Percentiles rank a stretch among this genome's conserved stretches.
Evolutionary conservation across 306 rosid genomes (phyloP).

Genomic region (Vigna mungo): DNA sequence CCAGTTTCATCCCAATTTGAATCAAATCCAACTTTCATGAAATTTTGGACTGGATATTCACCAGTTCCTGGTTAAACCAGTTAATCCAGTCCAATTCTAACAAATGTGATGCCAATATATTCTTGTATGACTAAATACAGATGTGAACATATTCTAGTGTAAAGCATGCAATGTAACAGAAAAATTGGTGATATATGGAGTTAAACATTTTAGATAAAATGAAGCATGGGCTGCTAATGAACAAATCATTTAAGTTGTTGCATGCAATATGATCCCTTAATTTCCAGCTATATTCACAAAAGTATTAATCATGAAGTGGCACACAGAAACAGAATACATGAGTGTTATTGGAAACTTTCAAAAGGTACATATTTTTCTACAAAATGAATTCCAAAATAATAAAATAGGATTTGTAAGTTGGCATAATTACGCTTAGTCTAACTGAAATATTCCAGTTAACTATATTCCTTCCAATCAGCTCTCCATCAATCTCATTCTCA

Average conservation of each 20-base stretch:
- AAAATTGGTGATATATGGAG: not conserved
- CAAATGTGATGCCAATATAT: too few relatives aligned
- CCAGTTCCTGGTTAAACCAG: too few relatives aligned
- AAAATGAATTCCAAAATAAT: not conserved
- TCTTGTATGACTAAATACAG: too few relatives aligned
- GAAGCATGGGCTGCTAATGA: not conserved
- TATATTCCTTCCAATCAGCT: slow-evolving; percentile 16
- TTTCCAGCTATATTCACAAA: not conserved
- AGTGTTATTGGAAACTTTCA: not conserved
- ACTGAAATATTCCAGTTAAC: not conserved
- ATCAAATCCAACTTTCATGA: too few relatives aligned
- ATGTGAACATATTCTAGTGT: too few relatives aligned
- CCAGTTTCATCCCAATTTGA: too few relatives aligned
- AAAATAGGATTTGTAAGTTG: not conserved
- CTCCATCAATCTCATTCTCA: slow-evolving; percentile 15
- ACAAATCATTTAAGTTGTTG: not conserved
- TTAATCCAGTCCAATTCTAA: too few relatives aligned
- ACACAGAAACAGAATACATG: not conserved
- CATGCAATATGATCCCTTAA: slow-evolving; percentile 1
- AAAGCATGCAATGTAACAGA: too few relatives aligned
- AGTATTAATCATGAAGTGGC: not conserved
- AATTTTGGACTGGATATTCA: too few relatives aligned
- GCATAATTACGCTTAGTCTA: not conserved
- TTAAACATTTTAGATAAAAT: not conserved
- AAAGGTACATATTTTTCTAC: not conserved